Conservation (phyloP, 805 yeast species). For the Barnettozyma sp. region DNA sequence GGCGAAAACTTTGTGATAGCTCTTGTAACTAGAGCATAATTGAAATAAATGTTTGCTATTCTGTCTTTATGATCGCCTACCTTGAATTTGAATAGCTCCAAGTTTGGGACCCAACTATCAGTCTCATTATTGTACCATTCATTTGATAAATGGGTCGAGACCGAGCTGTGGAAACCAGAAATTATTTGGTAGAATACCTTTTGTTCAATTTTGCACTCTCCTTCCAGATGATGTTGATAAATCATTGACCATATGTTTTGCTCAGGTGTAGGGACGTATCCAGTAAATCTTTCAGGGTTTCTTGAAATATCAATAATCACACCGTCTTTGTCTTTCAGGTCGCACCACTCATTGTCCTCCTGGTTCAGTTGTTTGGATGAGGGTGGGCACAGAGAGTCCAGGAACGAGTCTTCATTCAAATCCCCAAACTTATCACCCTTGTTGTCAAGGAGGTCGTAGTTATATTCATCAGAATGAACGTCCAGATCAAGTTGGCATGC, state of each 20-base stretch:
- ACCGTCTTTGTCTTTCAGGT: slow-evolving; percentile 58
- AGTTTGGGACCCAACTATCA: slow-evolving; percentile 78
- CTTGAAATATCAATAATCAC: slow-evolving; percentile 81
- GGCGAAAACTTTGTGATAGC: slow-evolving; percentile 65
- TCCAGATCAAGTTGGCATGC: slow-evolving; percentile 26
- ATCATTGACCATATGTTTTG: slow-evolving; percentile 90
- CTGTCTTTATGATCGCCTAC: slow-evolving; percentile 89
- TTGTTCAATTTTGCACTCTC: slow-evolving; percentile 71
- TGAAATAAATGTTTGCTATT: slow-evolving; percentile 81
- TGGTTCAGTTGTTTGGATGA: slow-evolving; percentile 20
- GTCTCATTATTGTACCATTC: slow-evolving; percentile 69
- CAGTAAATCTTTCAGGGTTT: slow-evolving; percentile 95
- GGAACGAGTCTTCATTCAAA: slow-evolving; percentile 29
- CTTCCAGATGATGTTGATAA: slow-evolving; percentile 60
- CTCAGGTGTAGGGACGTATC: slow-evolving; percentile 90
- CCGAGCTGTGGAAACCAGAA: slow-evolving; percentile 93
- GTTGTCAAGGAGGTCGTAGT: slow-evolving; percentile 22
- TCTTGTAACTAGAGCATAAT: slow-evolving; percentile 80
- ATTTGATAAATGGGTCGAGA: slow-evolving; percentile 85
- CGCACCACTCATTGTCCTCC: slow-evolving; percentile 60
- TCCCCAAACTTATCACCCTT: slow-evolving; percentile 41
- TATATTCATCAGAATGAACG: slow-evolving; percentile 23
- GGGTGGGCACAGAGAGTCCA: slow-evolving; percentile 35
- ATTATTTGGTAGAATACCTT: slow-evolving; percentile 79
- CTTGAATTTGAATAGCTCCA: slow-evolving; percentile 74